A percentile compares a stretch with the other conserved stretches of the same genome.
Evolutionary conservation across 805 yeast species (phyloP).

Genomic region (Maudiozyma saulgeensis): DNA sequence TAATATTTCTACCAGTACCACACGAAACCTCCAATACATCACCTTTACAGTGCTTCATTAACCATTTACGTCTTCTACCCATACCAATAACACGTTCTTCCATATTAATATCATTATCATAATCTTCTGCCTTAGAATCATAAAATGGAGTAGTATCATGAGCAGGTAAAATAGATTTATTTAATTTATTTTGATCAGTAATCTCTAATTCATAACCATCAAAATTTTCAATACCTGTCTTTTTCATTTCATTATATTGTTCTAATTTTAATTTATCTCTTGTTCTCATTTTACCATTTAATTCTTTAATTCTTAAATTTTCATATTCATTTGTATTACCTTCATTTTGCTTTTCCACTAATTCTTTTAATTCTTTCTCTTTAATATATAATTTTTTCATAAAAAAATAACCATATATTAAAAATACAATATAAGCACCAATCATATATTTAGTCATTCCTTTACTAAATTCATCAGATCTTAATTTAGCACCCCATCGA

Average conservation of each 20-base stretch:
- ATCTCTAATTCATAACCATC: slow-evolving; percentile 25
- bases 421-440: slow-evolving; percentile 47
- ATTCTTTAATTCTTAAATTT: slow-evolving; percentile 47
- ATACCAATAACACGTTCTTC: slow-evolving; percentile 38
- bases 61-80: slow-evolving; percentile 63
- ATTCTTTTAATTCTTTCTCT: slow-evolving; percentile 47
- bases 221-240: slow-evolving; percentile 27
- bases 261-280: slow-evolving; percentile 52
- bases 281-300: slow-evolving; percentile 51
- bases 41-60: slow-evolving; percentile 69
- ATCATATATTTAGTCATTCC: slow-evolving; percentile 55
- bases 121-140: slow-evolving; percentile 66
- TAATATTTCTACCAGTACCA: slow-evolving; percentile 91
- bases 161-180: slow-evolving; percentile 46
- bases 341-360: slow-evolving; percentile 32
- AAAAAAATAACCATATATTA: slow-evolving; percentile 51
- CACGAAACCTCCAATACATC: slow-evolving; percentile 91
- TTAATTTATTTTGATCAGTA: slow-evolving; percentile 26
- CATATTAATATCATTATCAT: slow-evolving; percentile 67
- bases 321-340: slow-evolving; percentile 49
- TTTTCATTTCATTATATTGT: slow-evolving; percentile 47
- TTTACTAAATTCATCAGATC: slow-evolving; percentile 50
- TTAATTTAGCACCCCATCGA: slow-evolving; percentile 45
- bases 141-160: slow-evolving; percentile 76
- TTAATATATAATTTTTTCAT: slow-evolving; percentile 57